phyloP scores from a whole-genome alignment of 2,329 filamentous ascomycete species.

The Magnaporthales sp. region DNA sequence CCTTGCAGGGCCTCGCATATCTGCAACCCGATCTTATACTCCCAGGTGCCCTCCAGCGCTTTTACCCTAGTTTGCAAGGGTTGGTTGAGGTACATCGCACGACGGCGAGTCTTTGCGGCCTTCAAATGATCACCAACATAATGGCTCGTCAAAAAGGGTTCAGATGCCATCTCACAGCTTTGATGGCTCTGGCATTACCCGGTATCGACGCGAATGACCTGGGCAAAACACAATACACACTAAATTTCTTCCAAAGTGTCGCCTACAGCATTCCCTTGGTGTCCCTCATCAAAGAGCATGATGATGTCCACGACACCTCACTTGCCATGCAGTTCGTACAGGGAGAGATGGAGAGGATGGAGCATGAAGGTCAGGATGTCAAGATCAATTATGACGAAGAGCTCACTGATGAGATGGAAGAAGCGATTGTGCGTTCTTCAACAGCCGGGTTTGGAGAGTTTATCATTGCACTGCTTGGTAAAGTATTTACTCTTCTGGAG shows the following conservation, averaged over 20 bases:
- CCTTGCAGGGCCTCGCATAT: conserved; percentile 81
- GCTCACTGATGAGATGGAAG: conserved; percentile 78
- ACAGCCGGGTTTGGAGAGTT: conserved; percentile 94
- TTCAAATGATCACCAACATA: conserved; percentile 85
- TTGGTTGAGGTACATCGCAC: conserved; percentile 95
- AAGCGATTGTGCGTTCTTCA: conserved; percentile 81
- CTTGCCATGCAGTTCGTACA: conserved; percentile 91
- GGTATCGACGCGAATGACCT: conserved; percentile 97
- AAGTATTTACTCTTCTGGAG: conserved; percentile 90
- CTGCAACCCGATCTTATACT: conserved; percentile 87
- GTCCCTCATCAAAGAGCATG: conserved; percentile 62
- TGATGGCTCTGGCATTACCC: conserved; percentile 85
- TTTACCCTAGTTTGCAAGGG: conserved; percentile 94
- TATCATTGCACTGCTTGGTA: conserved; percentile 78
- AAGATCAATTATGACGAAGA: conserved; percentile 78
- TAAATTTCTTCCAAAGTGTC: conserved; percentile 91
- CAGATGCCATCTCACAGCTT: conserved; percentile 86
- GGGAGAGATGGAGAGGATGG: conserved; percentile 87
- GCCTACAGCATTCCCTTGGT: conserved; percentile 94
- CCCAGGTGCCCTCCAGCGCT: conserved; percentile 86
- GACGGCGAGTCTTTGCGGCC: conserved; percentile 80
- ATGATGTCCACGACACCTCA: conserved; percentile 61
- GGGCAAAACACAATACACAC: conserved; percentile 88
- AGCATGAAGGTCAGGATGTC: conserved; percentile 75
- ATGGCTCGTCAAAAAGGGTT: conserved; percentile 95